These are phyloP conservation scores for Saccharum hybrid DNA, from an alignment of 202 grass and related monocot genomes.

Conservation along the genomic window DNA sequence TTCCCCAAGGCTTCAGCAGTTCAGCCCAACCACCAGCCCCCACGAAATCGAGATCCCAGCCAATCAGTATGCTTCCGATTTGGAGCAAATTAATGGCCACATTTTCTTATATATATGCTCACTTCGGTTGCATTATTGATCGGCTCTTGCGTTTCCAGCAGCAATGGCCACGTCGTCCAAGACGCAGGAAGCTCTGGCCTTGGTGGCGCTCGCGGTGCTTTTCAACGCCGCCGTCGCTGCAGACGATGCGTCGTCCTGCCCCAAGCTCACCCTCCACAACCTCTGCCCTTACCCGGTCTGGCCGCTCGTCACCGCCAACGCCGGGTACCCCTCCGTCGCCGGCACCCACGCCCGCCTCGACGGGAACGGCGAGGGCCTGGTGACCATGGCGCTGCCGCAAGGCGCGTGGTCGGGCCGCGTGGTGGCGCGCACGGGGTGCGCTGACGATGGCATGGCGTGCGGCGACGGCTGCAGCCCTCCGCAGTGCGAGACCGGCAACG, in stretches of 20 bases:
- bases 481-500: not conserved
- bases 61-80: not conserved
- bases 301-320: constrained; percentile 21
- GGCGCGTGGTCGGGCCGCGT: not conserved
- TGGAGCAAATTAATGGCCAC: not conserved
- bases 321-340: not conserved
- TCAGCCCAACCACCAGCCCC: not conserved
- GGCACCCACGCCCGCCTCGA: not conserved
- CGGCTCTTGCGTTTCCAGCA: not conserved
- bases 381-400: not conserved
- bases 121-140: not conserved
- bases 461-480: not conserved
- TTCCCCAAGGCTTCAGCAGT: not conserved
- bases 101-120: not conserved
- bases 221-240: not conserved
- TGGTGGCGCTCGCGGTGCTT: not conserved
- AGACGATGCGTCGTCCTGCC: not conserved
- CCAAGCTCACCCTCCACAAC: constrained; percentile 43
- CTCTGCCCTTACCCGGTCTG: constrained; percentile 27
- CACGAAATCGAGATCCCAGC: not conserved
- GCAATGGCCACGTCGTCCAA: not conserved
- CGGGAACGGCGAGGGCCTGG: not conserved
- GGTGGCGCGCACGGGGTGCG: not conserved
- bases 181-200: not conserved
- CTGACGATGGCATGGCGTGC: not conserved